A percentile compares a stretch with the other conserved stretches of the same genome.
phyloP scores from a whole-genome alignment of 1,284 basidiomycete species.

The Leccinum ponderosum region DNA sequence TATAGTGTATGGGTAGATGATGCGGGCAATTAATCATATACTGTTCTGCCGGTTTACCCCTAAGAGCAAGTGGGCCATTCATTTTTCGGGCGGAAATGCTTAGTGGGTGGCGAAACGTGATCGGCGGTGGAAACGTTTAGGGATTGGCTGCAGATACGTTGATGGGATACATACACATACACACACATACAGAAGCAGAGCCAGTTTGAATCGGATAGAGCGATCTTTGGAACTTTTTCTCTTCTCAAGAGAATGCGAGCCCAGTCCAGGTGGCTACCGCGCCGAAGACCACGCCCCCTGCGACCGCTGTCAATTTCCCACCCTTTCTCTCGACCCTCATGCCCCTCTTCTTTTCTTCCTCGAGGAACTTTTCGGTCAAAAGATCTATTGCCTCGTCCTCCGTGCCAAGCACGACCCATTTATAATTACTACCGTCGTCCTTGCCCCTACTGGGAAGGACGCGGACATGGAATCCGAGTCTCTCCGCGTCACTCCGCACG shows the following conservation, averaged over 20 bases:
- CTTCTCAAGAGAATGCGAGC: constrained; percentile 34
- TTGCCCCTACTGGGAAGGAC: constrained; percentile 35
- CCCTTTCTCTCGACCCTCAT: constrained; percentile 17
- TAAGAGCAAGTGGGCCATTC: background rate
- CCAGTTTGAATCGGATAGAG: background rate
- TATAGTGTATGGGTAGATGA: constrained; percentile 1
- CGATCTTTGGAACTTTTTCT: background rate
- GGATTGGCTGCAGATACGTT: background rate
- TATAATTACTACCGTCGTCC: constrained; percentile 14
- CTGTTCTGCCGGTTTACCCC: background rate
- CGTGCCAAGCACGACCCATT: constrained; percentile 52
- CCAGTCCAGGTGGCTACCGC: constrained; percentile 39
- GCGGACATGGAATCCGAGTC: constrained; percentile 44
- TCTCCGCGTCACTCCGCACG: constrained; percentile 41
- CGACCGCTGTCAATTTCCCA: constrained; percentile 32
- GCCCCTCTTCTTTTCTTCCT: constrained; percentile 34
- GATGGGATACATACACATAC: background rate
- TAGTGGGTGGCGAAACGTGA: constrained; percentile 1
- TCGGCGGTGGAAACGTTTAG: constrained; percentile 4
- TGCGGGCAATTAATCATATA: background rate
- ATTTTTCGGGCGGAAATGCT: background rate
- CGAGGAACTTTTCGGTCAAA: constrained; percentile 31
- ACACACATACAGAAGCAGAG: background rate
- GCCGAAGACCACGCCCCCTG: constrained; percentile 39
- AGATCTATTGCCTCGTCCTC: constrained; percentile 42